Evolutionary conservation across 192 early-diverging fungal genomes (phyloP).

Genomic region (Coemansia sp.): DNA sequence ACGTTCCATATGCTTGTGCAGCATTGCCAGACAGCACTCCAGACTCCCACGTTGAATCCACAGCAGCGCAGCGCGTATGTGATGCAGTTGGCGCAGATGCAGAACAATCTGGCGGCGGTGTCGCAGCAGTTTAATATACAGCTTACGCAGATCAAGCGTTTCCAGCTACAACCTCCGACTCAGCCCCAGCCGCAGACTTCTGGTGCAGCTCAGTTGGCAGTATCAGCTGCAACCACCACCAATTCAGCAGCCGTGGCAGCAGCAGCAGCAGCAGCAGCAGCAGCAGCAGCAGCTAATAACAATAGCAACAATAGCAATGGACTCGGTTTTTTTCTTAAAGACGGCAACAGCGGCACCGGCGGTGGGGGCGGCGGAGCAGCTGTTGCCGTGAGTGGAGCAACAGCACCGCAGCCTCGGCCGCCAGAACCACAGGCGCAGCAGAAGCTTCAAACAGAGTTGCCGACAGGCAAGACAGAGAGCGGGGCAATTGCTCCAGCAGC

Average conservation of each 20-base stretch:
- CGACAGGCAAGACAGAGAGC: constrained; percentile 1
- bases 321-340: constrained; percentile 8
- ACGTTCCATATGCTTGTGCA: background rate
- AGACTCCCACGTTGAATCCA: constrained; percentile 12
- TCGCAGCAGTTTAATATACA: constrained; percentile 20
- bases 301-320: background rate
- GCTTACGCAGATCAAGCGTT: background rate
- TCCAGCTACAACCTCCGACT: constrained; percentile 6
- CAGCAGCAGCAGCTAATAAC: constrained; percentile 9
- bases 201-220: background rate
- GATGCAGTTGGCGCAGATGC: constrained; percentile 17
- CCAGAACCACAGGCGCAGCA: constrained; percentile 10
- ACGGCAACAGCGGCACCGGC: background rate
- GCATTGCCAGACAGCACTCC: constrained; percentile 15
- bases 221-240: constrained; percentile 23
- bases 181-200: constrained; percentile 9
- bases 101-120: constrained; percentile 6
- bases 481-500: background rate
- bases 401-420: background rate
- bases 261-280: constrained; percentile 7
- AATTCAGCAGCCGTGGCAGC: constrained; percentile 40
- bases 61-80: constrained; percentile 26
- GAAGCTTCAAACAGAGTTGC: constrained; percentile 2
- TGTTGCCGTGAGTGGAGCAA: background rate
- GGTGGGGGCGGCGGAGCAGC: background rate